Conservation (phyloP, 2,329 filamentous ascomycete genomes). For the Aureobasidium sp. region DNA sequence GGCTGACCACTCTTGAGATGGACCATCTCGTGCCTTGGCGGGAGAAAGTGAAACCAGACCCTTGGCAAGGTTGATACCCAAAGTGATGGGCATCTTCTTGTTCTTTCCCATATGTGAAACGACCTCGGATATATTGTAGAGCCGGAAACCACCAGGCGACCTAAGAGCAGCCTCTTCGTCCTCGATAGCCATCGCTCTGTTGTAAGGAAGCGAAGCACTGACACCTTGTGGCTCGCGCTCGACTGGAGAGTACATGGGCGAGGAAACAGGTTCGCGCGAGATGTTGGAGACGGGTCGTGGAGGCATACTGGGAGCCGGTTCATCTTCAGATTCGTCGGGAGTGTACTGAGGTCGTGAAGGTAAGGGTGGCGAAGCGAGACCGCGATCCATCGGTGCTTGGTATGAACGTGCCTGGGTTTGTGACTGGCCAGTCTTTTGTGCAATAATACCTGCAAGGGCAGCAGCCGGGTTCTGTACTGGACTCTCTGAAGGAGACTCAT, state of each 20-base stretch:
- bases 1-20: constrained; percentile 84
- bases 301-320: constrained; percentile 53
- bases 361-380: constrained; percentile 43
- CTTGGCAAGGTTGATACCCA: constrained; percentile 86
- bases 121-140: constrained; percentile 98
- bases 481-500: constrained; percentile 32
- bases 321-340: constrained; percentile 60
- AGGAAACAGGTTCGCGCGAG: constrained; percentile 36
- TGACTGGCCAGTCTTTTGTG: constrained; percentile 36
- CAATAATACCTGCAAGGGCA: constrained; percentile 47
- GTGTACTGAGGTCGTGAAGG: constrained; percentile 47
- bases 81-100: constrained; percentile 96
- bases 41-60: constrained; percentile 86
- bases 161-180: constrained; percentile 36
- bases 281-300: constrained; percentile 50
- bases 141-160: constrained; percentile 74
- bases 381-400: constrained; percentile 13
- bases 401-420: constrained; percentile 19
- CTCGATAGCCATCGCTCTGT: constrained; percentile 33
- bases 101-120: constrained; percentile 92
- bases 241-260: constrained; percentile 30
- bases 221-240: constrained; percentile 29
- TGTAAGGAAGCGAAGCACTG: constrained; percentile 48
- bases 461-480: constrained; percentile 43
- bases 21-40: constrained; percentile 72